Evolutionary conservation across 2,329 filamentous ascomycete species (phyloP), one percentile per base, ranked within the genome.

Genomic region (Trichoderma lentiforme): DNA sequence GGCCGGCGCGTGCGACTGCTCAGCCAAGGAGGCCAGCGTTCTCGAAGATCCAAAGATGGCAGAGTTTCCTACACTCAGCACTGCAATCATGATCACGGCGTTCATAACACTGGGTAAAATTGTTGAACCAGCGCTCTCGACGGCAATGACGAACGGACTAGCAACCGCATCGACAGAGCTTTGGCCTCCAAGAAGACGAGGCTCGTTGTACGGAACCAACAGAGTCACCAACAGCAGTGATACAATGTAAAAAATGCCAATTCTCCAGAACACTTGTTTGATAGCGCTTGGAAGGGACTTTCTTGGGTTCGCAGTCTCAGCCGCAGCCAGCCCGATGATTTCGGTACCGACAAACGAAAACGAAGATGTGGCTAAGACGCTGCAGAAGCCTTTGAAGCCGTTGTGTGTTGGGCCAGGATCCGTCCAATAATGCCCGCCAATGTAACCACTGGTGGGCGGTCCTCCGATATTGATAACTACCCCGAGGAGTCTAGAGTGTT

Each of bases 231-330:
- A 6, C 30, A 67, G 32, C n/a, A 67, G 64, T 21, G 64, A 67
- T n/a, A 67, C 47, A 24, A 67, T 32, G 51, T 67, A 67, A 9
- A 67, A 67, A 4, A 67, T 39, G 30, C 32, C 51, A 6, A 67
- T 67, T 34, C 64, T 67, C 64, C 64, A 67, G 34, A 67, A 67
- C 3, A 67, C 64, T 39, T 67, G 64, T 18, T 67, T 67, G 30
- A 67, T 67, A 14, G 64, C 64, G 3, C 64, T 67, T 36, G 64
- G 64, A 7, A 67, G 32, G 4, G 64, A 67, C 12, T 67, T 67
- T 15, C 26, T 67, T 6, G 64, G 64, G 36, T 67, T 67, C 15
- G 64, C 47, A 3, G 64, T 67, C 56, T 67, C 64, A 4, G 64
- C 64, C 12, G 64, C 64, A 9, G 64, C 64, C 7, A 67, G 64